A percentile compares a stretch with the other conserved stretches of the same genome.
Evolutionary conservation across 1,284 basidiomycete genomes (phyloP).

Genomic region (Malassezia japonica): DNA sequence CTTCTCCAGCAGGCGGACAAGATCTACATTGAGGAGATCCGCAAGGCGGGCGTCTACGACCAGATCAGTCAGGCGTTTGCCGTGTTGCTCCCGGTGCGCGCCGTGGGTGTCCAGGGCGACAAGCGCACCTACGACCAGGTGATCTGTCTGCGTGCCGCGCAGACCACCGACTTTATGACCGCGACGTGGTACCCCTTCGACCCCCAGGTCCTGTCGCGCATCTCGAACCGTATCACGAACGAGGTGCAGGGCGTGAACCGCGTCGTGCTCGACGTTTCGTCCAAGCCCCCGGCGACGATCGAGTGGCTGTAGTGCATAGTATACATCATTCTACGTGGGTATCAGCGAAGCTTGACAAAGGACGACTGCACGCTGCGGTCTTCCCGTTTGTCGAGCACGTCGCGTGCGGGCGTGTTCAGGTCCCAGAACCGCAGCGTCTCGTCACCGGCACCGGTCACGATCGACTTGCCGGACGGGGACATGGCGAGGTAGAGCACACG

Average conservation of each 20-base stretch:
- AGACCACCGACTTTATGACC: slow-evolving; percentile 48
- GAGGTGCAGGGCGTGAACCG: slow-evolving; percentile 73
- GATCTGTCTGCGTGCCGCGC: slow-evolving; percentile 45
- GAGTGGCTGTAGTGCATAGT: slow-evolving; percentile 44
- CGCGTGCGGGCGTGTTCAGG: slow-evolving; percentile 34
- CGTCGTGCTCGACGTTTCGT: slow-evolving; percentile 67
- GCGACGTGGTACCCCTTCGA: slow-evolving; percentile 67
- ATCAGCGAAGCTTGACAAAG: slow-evolving; percentile 39
- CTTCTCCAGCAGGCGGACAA: slow-evolving; percentile 89
- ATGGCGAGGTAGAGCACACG: slow-evolving; percentile 84
- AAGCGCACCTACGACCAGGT: slow-evolving; percentile 93
- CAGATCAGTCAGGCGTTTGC: slow-evolving; percentile 95
- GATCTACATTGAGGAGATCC: slow-evolving; percentile 97
- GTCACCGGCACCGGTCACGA: slow-evolving; percentile 94
- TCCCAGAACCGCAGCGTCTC: slow-evolving; percentile 88
- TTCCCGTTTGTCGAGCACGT: slow-evolving; percentile 23
- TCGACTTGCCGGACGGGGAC: slow-evolving; percentile 92
- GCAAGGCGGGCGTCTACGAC: slow-evolving; percentile 80
- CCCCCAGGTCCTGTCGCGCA: slow-evolving; percentile 74
- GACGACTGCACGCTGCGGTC: slow-evolving; percentile 33
- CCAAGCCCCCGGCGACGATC: slow-evolving; percentile 78
- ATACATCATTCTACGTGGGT: not conserved
- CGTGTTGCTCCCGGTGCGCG: slow-evolving; percentile 87
- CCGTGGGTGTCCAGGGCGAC: slow-evolving; percentile 97
- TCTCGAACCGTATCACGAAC: slow-evolving; percentile 95